Percentiles rank a stretch among this genome's conserved stretches.
Conservation (phyloP, 305 asterid species). For the Solanum hybrid region DNA sequence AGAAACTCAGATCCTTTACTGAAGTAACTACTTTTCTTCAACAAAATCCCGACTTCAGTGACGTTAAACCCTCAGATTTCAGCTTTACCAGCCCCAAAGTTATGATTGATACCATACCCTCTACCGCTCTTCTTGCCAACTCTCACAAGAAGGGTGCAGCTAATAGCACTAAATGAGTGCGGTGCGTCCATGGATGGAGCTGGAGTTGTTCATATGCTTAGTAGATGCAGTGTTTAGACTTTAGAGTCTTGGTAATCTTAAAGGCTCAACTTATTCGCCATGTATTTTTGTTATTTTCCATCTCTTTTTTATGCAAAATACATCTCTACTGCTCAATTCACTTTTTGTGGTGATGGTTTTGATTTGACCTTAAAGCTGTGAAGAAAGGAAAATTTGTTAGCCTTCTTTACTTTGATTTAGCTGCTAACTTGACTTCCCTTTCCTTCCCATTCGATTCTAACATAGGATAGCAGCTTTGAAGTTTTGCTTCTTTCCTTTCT, state of each 20-base stretch:
- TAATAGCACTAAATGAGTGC: neutral
- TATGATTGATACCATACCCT: constrained; percentile 30
- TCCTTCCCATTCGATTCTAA: neutral
- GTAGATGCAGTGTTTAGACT: neutral
- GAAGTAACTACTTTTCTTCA: constrained; percentile 36
- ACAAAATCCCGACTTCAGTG: constrained; percentile 20
- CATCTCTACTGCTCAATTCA: neutral
- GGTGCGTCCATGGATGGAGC: neutral
- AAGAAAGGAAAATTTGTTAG: neutral
- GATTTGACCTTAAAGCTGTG: neutral
- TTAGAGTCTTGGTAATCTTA: neutral
- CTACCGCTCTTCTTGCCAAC: neutral
- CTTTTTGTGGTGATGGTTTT: neutral
- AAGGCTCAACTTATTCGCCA: neutral
- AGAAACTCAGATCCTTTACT: constrained; percentile 25
- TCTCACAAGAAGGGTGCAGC: constrained; percentile 3
- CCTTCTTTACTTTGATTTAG: neutral
- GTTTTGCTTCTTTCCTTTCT: neutral
- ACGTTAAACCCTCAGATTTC: constrained; percentile 28
- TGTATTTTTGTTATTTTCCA: neutral
- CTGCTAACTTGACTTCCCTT: neutral
- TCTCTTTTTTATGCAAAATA: neutral
- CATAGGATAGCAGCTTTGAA: neutral
- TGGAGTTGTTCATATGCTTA: neutral
- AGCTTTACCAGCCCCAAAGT: constrained; percentile 35